phyloP scores from a whole-genome alignment of 306 rosid species.

The Dryas octopetala region DNA sequence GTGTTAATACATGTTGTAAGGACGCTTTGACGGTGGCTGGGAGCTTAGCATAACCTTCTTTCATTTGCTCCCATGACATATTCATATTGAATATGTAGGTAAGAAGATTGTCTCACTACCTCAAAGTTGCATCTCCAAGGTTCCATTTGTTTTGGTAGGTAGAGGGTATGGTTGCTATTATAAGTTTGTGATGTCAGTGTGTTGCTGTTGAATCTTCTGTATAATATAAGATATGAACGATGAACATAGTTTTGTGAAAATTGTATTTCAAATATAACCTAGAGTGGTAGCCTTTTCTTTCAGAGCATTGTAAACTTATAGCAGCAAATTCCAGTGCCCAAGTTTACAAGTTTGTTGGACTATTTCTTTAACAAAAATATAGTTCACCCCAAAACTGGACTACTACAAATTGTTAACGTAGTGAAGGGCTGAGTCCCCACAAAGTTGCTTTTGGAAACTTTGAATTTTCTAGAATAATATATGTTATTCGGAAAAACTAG shows the following conservation, averaged over 20 bases:
- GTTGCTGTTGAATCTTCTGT: neutral
- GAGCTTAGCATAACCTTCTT: neutral
- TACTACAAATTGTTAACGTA: too few species aligned
- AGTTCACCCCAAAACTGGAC: too few species aligned
- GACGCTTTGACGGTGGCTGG: neutral
- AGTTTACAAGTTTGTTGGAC: too few species aligned
- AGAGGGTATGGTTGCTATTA: neutral
- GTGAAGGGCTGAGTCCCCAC: too few species aligned
- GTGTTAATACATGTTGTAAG: neutral
- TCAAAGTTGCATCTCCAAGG: neutral
- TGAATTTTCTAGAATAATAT: too few species aligned
- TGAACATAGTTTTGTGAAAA: neutral
- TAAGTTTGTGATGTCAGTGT: neutral
- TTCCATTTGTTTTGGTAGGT: neutral
- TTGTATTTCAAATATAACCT: neutral
- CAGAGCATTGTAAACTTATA: too few species aligned
- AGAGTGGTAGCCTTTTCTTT: too few species aligned
- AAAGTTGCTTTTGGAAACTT: too few species aligned
- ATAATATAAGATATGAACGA: neutral
- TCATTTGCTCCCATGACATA: neutral
- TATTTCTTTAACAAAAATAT: too few species aligned
- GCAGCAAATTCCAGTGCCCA: too few species aligned
- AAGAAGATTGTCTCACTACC: too few species aligned
- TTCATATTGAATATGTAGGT: neutral
- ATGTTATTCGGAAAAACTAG: too few species aligned